Base-by-base conservation (phyloP, 2,329 filamentous ascomycete species). In the Aspergillus uvarum region DNA sequence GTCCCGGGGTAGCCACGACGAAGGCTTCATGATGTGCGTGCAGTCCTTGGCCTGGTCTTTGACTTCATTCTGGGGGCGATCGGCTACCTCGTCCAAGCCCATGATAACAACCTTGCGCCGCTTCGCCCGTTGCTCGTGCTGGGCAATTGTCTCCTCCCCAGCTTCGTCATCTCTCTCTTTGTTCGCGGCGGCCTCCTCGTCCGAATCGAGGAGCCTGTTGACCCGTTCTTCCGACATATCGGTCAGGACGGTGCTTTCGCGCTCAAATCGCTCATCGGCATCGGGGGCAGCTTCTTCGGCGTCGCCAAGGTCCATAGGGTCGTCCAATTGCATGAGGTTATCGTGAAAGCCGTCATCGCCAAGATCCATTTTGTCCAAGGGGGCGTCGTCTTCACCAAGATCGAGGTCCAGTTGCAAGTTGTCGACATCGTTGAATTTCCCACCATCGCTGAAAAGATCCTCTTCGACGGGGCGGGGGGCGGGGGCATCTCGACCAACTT, bases 401-500 rank as follows among this genome's bases (percentile, higher is more conserved):
- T 86, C 79, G 53, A 81, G 68, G 60, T 86, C 82, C 32, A 77
- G 60, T 31, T 63, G 68, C 29, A 85, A 71, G 48, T 55, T 55
- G 24, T 80, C 81, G 35, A 87, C 82, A 58, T 84, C 83, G 53
- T 83, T 82, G 44, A 82, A 73, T 56, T 93, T 85, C 65, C 90
- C 87, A 44, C 91, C 88, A 65, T 91, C 78, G 56, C 81, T 80
- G 58, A 81, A 77, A 29, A 81, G 73, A 65, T 81, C 79, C 56
- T 77, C 81, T 64, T 76, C 90, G 21, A 88, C 77, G 2, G 86
- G 81, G 50, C 85, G 83, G 24, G 89, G 82, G 16, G 85, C 82
- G 4, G 90, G 88, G 21, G 90, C 93, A 67, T 96, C 89, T 87
- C 94, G 90, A 71, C 94, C 95, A 68, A 92, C 83, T 87, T 99